Evolutionary conservation across 2,329 filamentous ascomycete species (phyloP).

Genomic region (Plenodomus tracheiphilus): DNA sequence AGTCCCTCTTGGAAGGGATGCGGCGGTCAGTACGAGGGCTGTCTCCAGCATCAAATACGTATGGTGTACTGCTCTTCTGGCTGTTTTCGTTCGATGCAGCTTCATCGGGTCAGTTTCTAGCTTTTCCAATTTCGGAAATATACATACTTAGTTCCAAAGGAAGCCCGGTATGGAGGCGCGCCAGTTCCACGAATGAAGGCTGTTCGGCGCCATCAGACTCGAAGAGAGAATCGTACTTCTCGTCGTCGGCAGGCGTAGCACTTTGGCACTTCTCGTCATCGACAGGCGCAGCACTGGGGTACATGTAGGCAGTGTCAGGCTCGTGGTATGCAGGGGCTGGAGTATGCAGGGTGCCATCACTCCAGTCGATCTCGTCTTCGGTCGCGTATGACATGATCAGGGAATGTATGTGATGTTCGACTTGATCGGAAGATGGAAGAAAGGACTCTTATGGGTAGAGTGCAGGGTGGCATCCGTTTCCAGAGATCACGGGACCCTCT

Average conservation of each 20-base stretch:
- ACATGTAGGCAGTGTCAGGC: background rate
- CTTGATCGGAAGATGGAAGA: background rate
- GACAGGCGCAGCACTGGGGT: background rate
- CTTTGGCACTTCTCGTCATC: background rate
- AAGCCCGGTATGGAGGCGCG: slow-evolving; percentile 1
- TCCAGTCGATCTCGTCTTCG: slow-evolving; percentile 33
- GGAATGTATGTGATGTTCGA: background rate
- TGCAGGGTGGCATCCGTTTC: background rate
- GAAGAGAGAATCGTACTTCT: background rate
- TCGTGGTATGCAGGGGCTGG: background rate
- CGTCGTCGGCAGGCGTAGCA: background rate
- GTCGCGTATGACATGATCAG: slow-evolving; percentile 13
- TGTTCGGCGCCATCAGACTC: background rate
- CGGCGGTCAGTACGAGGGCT: slow-evolving; percentile 13
- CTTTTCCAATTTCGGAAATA: background rate
- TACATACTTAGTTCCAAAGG: slow-evolving; percentile 13
- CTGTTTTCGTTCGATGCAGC: background rate
- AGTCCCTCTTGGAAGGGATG: slow-evolving; percentile 19
- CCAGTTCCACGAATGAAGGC: background rate
- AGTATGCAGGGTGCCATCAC: slow-evolving; percentile 20
- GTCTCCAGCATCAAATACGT: slow-evolving; percentile 7
- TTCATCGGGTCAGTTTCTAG: background rate
- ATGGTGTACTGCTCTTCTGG: background rate
- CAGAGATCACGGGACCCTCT: background rate
- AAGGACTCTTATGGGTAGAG: background rate